Conservation (phyloP, 2,329 filamentous ascomycete genomes). For the Whalleya microplaca region DNA sequence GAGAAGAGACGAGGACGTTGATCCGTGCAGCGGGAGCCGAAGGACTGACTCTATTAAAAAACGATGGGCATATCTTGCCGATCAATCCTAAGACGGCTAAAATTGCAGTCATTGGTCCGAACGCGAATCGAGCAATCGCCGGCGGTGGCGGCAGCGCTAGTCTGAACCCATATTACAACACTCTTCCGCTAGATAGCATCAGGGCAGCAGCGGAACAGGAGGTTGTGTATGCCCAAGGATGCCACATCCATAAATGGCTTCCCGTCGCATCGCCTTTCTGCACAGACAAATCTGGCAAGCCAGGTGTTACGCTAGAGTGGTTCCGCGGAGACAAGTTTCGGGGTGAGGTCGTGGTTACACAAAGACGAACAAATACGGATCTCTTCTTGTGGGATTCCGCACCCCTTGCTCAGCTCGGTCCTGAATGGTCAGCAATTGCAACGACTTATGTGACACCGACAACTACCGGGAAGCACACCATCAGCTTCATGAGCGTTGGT, state of each 20-base stretch:
- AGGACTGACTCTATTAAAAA: constrained; percentile 67
- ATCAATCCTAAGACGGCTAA: constrained; percentile 58
- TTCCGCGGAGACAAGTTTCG: constrained; percentile 66
- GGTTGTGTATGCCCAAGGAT: constrained; percentile 63
- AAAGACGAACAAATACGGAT: constrained; percentile 66
- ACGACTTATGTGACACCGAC: constrained; percentile 63
- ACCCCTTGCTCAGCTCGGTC: constrained; percentile 60
- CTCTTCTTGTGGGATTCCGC: constrained; percentile 74
- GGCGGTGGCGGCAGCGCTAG: constrained; percentile 70
- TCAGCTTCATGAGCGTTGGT: constrained; percentile 71
- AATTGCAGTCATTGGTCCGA: constrained; percentile 69
- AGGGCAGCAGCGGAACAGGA: constrained; percentile 56
- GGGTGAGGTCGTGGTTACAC: constrained; percentile 58
- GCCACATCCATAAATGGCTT: constrained; percentile 68
- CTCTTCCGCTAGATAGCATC: constrained; percentile 67
- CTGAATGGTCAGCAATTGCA: constrained; percentile 66
- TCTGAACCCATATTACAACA: constrained; percentile 70
- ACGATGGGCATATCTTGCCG: constrained; percentile 61
- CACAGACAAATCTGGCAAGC: constrained; percentile 57
- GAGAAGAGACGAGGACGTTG: constrained; percentile 59
- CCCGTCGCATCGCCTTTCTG: constrained; percentile 65
- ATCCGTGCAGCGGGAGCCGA: constrained; percentile 65
- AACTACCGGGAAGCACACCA: constrained; percentile 63
- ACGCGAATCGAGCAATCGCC: constrained; percentile 69
- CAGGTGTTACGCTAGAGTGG: constrained; percentile 67